Conservation (phyloP, 2,329 filamentous ascomycete genomes). For the Parascedosporium putredinis region DNA sequence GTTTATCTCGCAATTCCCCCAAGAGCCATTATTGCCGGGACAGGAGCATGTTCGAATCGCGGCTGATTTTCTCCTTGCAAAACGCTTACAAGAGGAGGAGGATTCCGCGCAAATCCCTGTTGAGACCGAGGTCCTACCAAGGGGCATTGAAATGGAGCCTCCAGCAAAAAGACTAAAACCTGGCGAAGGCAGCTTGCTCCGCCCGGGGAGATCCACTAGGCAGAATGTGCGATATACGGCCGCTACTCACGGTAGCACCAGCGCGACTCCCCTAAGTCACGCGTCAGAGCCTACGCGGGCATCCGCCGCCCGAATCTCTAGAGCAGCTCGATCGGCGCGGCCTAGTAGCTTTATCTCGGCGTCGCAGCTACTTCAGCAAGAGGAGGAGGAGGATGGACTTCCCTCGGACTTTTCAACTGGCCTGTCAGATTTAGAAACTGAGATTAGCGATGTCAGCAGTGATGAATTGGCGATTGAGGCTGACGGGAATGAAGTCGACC, state of each 20-base stretch:
- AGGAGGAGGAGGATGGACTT: not conserved
- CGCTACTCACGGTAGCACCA: not conserved
- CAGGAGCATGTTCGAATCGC: slow-evolving; percentile 18
- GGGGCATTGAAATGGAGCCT: not conserved
- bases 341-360: slow-evolving; percentile 11
- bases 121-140: not conserved
- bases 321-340: slow-evolving; percentile 13
- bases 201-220: not conserved
- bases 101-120: slow-evolving; percentile 13
- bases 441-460: not conserved
- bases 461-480: not conserved
- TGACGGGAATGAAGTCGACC: not conserved
- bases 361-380: slow-evolving; percentile 1
- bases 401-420: slow-evolving; percentile 1
- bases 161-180: not conserved
- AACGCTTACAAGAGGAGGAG: slow-evolving; percentile 24
- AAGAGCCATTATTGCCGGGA: not conserved
- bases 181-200: not conserved
- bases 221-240: not conserved
- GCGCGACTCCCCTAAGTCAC: not conserved
- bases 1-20: slow-evolving; percentile 34
- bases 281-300: not conserved
- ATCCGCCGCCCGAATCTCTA: not conserved
- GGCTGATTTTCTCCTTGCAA: slow-evolving; percentile 21
- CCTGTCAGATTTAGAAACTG: not conserved